A percentile compares a stretch with the other conserved stretches of the same genome.
phyloP scores from a whole-genome alignment of 495 filamentous ascomycete species.

The Annulohypoxylon bovei region DNA sequence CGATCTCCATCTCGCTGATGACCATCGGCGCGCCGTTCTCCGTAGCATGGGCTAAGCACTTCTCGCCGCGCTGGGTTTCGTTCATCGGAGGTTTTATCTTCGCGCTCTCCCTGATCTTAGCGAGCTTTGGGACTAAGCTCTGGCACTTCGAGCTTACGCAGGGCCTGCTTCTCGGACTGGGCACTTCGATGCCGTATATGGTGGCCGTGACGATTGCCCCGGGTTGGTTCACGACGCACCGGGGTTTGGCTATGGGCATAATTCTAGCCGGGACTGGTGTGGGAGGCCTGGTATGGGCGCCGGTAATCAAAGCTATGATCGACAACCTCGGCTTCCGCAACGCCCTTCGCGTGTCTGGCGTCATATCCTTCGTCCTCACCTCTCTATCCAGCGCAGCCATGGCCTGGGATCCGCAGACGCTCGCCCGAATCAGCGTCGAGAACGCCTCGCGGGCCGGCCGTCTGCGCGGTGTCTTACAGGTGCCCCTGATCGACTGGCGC shows the following conservation, averaged over 20 bases:
- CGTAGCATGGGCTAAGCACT: background rate
- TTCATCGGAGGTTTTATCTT: background rate
- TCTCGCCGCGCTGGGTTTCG: background rate
- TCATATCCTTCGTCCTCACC: background rate
- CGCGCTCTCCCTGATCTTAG: background rate
- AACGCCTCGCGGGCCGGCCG: background rate
- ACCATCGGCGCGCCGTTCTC: background rate
- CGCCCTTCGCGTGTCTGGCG: background rate
- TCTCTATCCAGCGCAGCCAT: background rate
- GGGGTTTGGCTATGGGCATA: background rate
- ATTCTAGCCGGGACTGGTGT: background rate
- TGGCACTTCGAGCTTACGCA: background rate
- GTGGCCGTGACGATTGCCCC: background rate
- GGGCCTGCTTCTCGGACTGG: background rate
- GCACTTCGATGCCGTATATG: slow-evolving; percentile 1
- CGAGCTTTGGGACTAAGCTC: background rate
- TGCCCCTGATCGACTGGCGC: background rate
- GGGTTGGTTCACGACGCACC: background rate
- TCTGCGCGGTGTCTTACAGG: background rate
- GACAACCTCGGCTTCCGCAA: background rate
- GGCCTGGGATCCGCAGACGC: background rate
- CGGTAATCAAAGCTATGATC: background rate
- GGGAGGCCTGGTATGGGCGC: background rate
- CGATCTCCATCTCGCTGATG: slow-evolving; percentile 4
- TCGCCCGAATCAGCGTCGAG: background rate